Base-by-base conservation (phyloP, 495 filamentous ascomycete species). In the Podospora pseudoanserina region DNA sequence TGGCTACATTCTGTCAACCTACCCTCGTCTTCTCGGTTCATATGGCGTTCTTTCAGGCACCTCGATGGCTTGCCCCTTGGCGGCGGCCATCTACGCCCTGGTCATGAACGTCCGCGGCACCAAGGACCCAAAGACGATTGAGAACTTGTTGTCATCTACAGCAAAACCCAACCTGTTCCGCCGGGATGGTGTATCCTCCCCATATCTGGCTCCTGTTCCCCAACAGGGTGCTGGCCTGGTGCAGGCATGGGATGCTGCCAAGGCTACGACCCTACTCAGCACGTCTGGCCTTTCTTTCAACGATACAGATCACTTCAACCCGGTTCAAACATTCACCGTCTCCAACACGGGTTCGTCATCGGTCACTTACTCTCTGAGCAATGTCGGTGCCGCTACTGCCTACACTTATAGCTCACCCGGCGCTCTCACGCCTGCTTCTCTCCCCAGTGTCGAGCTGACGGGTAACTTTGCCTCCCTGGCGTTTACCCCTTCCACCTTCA, bases 51-150 rank as follows among this genome's bases (percentile, higher is more conserved):
- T 86, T 4, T 84, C 81, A 19, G 86, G 86, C 49, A 88, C 86
- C 1, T 88, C 86, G 27, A 88, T 88, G 86, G 81, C 86, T 20
- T 86, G 85, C 71, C 86, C 86, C 3, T 76, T 85, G 53, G 80
- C 82, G 6, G 86, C 86, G 6, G 86, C 81, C 32, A 77, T 84
- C 67, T 83, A 82, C 65, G 86, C 86, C 6, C 81, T 88, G 23
- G 70, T 87, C 63, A 82, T 79, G 23, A 76, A 82, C 23, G 79
- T 78, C 34, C 81, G 84, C 30, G 78, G 80, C 9, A 84, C 80
- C 65, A 78, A 82, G 62, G 82, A 84, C 44, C 81, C 82, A 65
- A 78, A 75, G 65, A 78, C 74, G 16, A 69, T 84, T 6, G 81
- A 84, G 73, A 81, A 82, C 68, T 30, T 84, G 9, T 64, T 84